Conservation (phyloP, 805 yeast genomes). For the Jamesozyma rosinii region DNA sequence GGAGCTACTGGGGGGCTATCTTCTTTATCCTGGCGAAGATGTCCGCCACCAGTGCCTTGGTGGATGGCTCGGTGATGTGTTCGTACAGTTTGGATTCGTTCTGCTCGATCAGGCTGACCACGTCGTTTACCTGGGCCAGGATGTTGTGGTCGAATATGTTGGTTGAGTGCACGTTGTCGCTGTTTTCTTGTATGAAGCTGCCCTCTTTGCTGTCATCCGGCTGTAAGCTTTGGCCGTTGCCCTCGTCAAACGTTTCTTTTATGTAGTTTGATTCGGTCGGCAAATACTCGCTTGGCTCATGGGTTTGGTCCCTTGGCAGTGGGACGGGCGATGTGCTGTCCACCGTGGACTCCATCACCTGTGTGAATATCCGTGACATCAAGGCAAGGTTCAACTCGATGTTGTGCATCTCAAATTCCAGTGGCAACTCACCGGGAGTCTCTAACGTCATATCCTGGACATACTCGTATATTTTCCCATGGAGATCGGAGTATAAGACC, state of each 20-base stretch:
- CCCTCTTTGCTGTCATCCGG: neutral
- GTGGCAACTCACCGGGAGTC: slow-evolving; percentile 6
- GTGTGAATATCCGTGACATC: neutral
- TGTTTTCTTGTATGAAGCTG: neutral
- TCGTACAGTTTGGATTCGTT: slow-evolving; percentile 15
- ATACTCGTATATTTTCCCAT: slow-evolving; percentile 2
- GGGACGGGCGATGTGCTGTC: neutral
- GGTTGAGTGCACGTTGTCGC: slow-evolving; percentile 3
- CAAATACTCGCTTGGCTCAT: neutral
- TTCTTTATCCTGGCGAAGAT: slow-evolving; percentile 14
- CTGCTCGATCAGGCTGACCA: slow-evolving; percentile 11
- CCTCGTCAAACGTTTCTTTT: neutral
- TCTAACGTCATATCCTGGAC: slow-evolving; percentile 7
- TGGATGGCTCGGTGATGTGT: slow-evolving; percentile 11
- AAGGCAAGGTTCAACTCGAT: slow-evolving; percentile 5
- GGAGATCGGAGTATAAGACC: slow-evolving; percentile 5
- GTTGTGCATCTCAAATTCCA: slow-evolving; percentile 8
- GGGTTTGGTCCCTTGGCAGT: neutral
- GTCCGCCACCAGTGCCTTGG: slow-evolving; percentile 10
- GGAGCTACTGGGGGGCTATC: slow-evolving; percentile 10
- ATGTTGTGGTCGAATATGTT: slow-evolving; percentile 14
- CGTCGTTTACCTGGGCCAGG: slow-evolving; percentile 11
- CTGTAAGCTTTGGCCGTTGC: neutral
- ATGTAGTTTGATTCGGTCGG: neutral
- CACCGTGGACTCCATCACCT: neutral